These are phyloP conservation scores for Botrytis medusae DNA, from an alignment of 2,329 filamentous ascomycete species.

Conservation along the genomic window DNA sequence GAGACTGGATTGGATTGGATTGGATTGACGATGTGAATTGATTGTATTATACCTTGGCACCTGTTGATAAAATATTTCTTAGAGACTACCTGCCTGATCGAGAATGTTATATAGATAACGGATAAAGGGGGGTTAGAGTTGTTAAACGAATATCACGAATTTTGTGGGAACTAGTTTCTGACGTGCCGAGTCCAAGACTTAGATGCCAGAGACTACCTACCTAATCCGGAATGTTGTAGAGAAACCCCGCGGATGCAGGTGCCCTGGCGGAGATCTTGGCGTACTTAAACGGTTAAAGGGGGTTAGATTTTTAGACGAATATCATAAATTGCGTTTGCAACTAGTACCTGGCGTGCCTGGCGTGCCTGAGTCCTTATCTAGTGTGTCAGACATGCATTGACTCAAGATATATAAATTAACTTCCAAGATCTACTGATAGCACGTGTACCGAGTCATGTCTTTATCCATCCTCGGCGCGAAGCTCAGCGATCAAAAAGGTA, in stretches of 20 bases:
- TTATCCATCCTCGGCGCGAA: background rate
- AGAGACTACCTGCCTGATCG: slow-evolving; percentile 2
- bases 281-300: background rate
- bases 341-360: background rate
- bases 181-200: background rate
- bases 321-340: background rate
- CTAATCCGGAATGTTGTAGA: background rate
- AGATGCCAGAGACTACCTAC: background rate
- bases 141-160: background rate
- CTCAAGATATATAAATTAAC: background rate
- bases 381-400: background rate
- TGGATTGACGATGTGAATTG: background rate
- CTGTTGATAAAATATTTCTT: background rate
- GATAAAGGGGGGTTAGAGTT: background rate
- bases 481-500: background rate
- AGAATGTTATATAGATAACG: background rate
- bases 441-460: slow-evolving; percentile 4
- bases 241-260: background rate
- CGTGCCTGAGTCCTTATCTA: background rate
- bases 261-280: background rate
- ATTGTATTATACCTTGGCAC: slow-evolving; percentile 2
- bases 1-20: background rate
- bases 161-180: background rate
- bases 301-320: background rate
- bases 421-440: background rate